Base-by-base conservation (phyloP, 1,284 basidiomycete species). In the Puccinia coronata region DNA sequence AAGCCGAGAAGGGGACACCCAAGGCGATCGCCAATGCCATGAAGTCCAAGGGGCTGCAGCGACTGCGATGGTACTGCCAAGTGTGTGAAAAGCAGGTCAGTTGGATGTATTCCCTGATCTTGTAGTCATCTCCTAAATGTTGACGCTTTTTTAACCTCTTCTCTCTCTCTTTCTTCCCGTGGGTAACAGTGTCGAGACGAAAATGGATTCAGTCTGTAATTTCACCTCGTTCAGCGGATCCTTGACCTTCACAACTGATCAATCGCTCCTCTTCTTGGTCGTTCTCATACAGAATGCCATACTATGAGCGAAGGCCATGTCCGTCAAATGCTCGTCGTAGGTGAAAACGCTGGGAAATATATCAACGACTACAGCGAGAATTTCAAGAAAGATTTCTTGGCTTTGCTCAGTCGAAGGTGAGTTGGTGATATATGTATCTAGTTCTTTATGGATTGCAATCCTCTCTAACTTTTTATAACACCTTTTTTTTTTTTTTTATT, bases 171-270 rank as follows among this genome's bases (percentile, higher is more conserved):
- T 20, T 69, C n/a, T 63, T 39, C 23, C 16, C 11, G 36, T 63
- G 59, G 55, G 28, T 47, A 31, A 49, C 39, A 80, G 79, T 67
- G 49, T 74, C 74, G 74, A 65, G 94, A 97, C 87, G 96, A 97
- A 88, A 98, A 98, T 86, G 96, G 95, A 31, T 98, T 98, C 90
- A 96, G 96, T 87, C n/a, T n/a, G n/a, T n/a, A n/a, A n/a, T n/a
- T n/a, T n/a, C n/a, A n/a, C n/a, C n/a, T n/a, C n/a, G n/a, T n/a
- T n/a, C n/a, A n/a, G n/a, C n/a, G n/a, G n/a, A n/a, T n/a, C n/a
- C n/a, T n/a, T 92, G 92, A 81, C 83, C 77, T 43, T 83, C 76
- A 9, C 39, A 16, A 25, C 47, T 41, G 36, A 59, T 72, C 43
- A 12, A 8, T 28, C 18, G 28, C 34, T 41, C n/a, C 55, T 75